phyloP scores from a whole-genome alignment of 129 eudicot genomes.

The Escallonia herrerae region DNA sequence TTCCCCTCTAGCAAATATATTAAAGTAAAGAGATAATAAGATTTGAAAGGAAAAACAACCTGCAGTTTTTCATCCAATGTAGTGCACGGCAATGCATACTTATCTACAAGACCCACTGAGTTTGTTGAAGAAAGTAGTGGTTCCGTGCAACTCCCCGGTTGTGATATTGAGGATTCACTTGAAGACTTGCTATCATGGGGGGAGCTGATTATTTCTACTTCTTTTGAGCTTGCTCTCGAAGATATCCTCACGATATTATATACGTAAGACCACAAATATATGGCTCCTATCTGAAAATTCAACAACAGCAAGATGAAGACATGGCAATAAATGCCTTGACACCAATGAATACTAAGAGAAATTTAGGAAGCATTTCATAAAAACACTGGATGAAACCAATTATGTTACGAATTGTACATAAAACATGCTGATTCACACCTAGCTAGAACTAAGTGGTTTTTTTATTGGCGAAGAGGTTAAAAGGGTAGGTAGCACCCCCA shows the following conservation, averaged over 20 bases:
- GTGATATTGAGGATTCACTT: slow-evolving; percentile 13
- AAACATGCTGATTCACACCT: too few relatives aligned
- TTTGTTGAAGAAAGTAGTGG: slow-evolving; percentile 31
- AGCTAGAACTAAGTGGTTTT: too few relatives aligned
- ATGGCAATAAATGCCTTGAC: slow-evolving; percentile 27
- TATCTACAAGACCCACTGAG: slow-evolving; percentile 11
- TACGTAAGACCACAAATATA: slow-evolving; percentile 70
- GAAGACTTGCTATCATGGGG: neutral
- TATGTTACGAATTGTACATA: too few relatives aligned
- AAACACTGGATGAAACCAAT: too few relatives aligned
- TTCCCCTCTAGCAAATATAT: neutral
- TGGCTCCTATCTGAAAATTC: slow-evolving; percentile 58
- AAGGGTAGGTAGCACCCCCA: too few relatives aligned
- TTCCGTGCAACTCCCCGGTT: slow-evolving; percentile 17
- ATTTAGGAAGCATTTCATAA: too few relatives aligned
- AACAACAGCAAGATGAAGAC: slow-evolving; percentile 8
- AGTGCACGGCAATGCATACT: slow-evolving; percentile 17
- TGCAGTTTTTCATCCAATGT: slow-evolving; percentile 19
- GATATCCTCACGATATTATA: slow-evolving; percentile 75
- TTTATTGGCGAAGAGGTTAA: too few relatives aligned
- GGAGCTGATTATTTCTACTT: slow-evolving; percentile 20
- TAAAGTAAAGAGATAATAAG: neutral
- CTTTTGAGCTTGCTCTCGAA: slow-evolving; percentile 20
- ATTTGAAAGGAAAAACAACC: slow-evolving; percentile 11
- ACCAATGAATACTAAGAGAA: slow-evolving; percentile 44